phyloP scores from a whole-genome alignment of 768 basidiomycete species.

The Naganishia randhawae region DNA sequence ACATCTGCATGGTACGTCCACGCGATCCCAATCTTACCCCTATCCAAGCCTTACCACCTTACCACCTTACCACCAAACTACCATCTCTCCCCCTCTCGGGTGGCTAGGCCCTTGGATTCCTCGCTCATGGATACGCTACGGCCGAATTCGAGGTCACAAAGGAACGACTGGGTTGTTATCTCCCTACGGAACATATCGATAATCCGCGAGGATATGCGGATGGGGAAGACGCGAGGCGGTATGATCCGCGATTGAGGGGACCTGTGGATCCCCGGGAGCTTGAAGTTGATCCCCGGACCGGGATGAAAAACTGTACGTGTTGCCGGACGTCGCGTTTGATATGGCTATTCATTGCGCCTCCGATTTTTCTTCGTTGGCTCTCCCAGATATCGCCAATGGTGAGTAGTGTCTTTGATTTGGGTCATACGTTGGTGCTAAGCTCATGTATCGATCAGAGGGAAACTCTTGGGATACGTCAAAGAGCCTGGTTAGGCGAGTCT shows the following conservation, averaged over 20 bases:
- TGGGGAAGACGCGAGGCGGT: slow-evolving; percentile 74
- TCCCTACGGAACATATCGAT: slow-evolving; percentile 79
- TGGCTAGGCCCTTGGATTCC: slow-evolving; percentile 66
- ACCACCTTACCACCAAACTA: neutral
- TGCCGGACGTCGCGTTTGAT: no score
- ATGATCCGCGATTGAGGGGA: slow-evolving; percentile 69
- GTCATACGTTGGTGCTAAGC: neutral
- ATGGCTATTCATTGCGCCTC: neutral
- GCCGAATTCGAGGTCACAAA: slow-evolving; percentile 71
- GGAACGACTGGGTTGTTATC: slow-evolving; percentile 77
- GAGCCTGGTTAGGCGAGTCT: slow-evolving; percentile 57
- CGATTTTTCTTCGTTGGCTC: neutral
- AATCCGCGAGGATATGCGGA: slow-evolving; percentile 84
- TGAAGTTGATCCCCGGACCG: slow-evolving; percentile 75
- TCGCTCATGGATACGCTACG: slow-evolving; percentile 54
- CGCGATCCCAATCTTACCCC: neutral
- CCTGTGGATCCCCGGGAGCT: slow-evolving; percentile 81
- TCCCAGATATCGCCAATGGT: slow-evolving; percentile 72
- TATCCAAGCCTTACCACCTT: neutral
- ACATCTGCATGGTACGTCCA: slow-evolving; percentile 67
- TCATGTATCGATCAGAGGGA: slow-evolving; percentile 32
- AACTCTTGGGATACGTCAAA: slow-evolving; percentile 79
- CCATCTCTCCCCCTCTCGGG: neutral
- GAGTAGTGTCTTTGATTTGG: neutral
- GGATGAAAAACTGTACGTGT: slow-evolving; percentile 69